A percentile compares a stretch with the other conserved stretches of the same genome.
Conservation (phyloP, 1,284 basidiomycete genomes). For the Leccinum subfulvum region DNA sequence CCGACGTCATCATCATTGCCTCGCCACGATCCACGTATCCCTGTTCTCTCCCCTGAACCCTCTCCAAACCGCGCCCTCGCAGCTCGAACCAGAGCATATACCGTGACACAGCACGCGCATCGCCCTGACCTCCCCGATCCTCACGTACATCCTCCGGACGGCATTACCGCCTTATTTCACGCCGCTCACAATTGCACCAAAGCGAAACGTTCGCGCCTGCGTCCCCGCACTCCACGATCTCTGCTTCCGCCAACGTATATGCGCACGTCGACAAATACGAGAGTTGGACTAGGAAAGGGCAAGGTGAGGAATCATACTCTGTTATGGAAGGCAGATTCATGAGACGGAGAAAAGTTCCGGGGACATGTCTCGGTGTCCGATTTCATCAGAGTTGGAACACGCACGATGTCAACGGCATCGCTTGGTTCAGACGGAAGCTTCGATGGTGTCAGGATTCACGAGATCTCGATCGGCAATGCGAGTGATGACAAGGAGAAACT, state of each 20-base stretch:
- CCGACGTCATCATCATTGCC: slow-evolving; percentile 22
- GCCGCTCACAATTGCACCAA: slow-evolving; percentile 11
- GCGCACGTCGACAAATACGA: slow-evolving; percentile 12
- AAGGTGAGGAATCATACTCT: slow-evolving; percentile 61
- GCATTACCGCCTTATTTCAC: slow-evolving; percentile 21
- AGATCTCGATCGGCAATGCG: slow-evolving; percentile 13
- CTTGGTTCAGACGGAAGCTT: slow-evolving; percentile 23
- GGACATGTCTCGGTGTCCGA: slow-evolving; percentile 41
- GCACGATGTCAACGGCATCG: slow-evolving; percentile 9
- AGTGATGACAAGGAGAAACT: slow-evolving; percentile 4
- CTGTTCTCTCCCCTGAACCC: slow-evolving; percentile 19
- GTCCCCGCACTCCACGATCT: background rate
- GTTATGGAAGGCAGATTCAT: slow-evolving; percentile 45
- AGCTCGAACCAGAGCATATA: slow-evolving; percentile 13
- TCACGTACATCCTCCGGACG: slow-evolving; percentile 22
- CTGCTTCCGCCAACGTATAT: slow-evolving; percentile 1
- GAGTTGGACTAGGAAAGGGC: slow-evolving; percentile 41
- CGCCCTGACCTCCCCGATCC: slow-evolving; percentile 9
- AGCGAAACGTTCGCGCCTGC: slow-evolving; percentile 13
- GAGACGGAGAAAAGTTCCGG: slow-evolving; percentile 25
- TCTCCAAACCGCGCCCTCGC: background rate
- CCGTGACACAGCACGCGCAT: slow-evolving; percentile 22
- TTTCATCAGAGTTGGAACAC: slow-evolving; percentile 5
- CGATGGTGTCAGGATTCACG: slow-evolving; percentile 20
- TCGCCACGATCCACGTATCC: slow-evolving; percentile 23